Evolutionary conservation across 345 rosid species (phyloP).

Genomic region (Erodium maritimum): DNA sequence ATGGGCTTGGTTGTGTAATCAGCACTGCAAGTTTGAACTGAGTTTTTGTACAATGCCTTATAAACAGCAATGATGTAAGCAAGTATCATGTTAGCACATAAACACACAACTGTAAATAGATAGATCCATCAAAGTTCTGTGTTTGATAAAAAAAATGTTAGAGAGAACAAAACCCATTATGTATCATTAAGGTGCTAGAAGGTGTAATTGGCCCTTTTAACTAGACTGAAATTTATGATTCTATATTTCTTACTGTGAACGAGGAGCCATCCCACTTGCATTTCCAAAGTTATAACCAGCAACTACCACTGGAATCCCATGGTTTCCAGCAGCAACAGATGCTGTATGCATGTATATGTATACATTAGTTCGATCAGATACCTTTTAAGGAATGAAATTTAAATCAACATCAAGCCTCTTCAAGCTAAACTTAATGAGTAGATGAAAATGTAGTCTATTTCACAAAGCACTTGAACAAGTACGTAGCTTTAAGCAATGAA

Average conservation of each 20-base stretch:
- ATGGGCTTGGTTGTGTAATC: no score
- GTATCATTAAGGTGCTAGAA: not conserved
- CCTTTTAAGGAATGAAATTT: not conserved
- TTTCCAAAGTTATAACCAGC: slow-evolving; percentile 83
- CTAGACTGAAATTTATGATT: not conserved
- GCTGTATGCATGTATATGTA: slow-evolving; percentile 69
- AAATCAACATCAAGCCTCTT: no score
- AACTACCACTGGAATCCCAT: slow-evolving; percentile 78
- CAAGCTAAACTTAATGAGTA: not conserved
- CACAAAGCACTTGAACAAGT: not conserved
- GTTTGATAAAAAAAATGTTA: not conserved
- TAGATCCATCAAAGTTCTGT: no score
- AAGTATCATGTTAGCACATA: slow-evolving; percentile 7
- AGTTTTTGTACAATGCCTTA: slow-evolving; percentile 87
- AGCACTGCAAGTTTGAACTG: no score
- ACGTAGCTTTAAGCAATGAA: not conserved
- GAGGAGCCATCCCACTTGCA: slow-evolving; percentile 99
- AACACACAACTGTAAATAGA: not conserved
- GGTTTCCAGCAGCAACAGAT: slow-evolving; percentile 95
- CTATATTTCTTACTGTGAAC: slow-evolving; percentile 54
- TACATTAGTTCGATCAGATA: slow-evolving; percentile 15
- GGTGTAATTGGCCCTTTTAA: not conserved
- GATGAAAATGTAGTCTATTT: not conserved
- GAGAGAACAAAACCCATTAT: not conserved
- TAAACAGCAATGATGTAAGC: slow-evolving; percentile 73